Conservation (phyloP, 2,329 filamentous ascomycete species). For the Chrysoporthe puriensis region DNA sequence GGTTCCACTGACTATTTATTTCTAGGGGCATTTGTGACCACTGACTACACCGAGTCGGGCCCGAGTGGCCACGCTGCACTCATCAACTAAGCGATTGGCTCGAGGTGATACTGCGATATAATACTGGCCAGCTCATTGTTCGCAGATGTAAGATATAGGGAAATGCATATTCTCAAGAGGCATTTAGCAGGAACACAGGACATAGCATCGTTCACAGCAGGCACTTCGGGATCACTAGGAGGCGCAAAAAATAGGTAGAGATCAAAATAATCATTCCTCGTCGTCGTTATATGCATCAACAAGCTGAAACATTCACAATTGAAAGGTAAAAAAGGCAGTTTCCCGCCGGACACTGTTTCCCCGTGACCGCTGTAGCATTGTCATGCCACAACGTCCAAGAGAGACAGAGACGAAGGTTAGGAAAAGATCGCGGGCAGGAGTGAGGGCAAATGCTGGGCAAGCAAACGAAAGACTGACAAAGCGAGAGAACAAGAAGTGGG, state of each 20-base stretch:
- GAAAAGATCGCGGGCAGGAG: neutral
- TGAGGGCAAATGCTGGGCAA: neutral
- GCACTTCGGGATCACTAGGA: neutral
- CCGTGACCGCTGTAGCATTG: neutral
- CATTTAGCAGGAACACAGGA: neutral
- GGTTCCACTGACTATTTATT: neutral
- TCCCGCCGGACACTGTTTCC: neutral
- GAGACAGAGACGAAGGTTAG: neutral
- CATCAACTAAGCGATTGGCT: neutral
- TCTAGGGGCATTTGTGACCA: conserved; percentile 41
- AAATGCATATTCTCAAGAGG: neutral
- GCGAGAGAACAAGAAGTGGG: neutral
- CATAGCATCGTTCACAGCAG: neutral
- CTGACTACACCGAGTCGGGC: conserved; percentile 63
- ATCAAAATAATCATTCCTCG: neutral
- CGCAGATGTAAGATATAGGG: neutral
- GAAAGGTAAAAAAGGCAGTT: neutral
- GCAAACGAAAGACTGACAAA: neutral
- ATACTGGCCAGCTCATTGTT: neutral
- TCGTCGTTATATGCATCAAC: neutral
- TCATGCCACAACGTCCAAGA: neutral
- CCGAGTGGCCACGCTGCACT: conserved; percentile 42
- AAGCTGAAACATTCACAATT: conserved; percentile 5
- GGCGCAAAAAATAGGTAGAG: neutral
- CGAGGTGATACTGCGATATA: neutral